phyloP scores from a whole-genome alignment of 768 basidiomycete species.

The Neoboletus subvelutipes region DNA sequence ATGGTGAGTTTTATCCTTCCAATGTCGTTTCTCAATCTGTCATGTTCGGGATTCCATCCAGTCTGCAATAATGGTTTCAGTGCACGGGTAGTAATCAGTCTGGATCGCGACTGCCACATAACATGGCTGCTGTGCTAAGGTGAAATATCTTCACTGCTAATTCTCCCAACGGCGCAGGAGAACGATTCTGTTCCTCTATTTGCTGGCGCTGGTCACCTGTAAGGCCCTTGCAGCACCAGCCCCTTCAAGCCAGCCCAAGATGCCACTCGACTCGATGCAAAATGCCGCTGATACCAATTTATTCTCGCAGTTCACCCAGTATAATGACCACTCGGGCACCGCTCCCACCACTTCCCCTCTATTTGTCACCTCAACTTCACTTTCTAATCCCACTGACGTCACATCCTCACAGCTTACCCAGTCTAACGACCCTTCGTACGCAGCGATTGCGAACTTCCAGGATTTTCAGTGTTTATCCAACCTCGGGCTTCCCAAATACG shows the following conservation, averaged over 20 bases:
- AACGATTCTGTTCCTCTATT: constrained; percentile 9
- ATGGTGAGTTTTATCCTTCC: background rate
- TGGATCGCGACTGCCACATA: constrained; percentile 4
- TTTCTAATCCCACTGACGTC: background rate
- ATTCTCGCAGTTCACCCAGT: background rate
- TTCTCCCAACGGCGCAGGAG: background rate
- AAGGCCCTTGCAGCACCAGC: constrained; percentile 12
- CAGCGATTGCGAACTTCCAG: too few species aligned
- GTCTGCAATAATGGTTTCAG: constrained; percentile 8
- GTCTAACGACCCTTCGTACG: background rate
- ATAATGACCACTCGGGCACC: background rate
- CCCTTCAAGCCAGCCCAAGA: constrained; percentile 2
- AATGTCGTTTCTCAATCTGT: background rate
- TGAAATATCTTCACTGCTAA: background rate
- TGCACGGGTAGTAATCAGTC: background rate
- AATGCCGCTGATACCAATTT: background rate
- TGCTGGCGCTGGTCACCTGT: constrained; percentile 20
- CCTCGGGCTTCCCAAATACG: too few species aligned
- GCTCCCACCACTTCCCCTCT: too few species aligned
- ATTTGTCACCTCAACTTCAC: too few species aligned
- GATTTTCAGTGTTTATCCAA: too few species aligned
- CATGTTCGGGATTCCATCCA: background rate
- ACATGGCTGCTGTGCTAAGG: background rate
- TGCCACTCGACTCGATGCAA: background rate
- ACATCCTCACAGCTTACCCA: background rate